Evolutionary conservation across 106 monocot genomes (phyloP).

Genomic region (Chionographis japonica): DNA sequence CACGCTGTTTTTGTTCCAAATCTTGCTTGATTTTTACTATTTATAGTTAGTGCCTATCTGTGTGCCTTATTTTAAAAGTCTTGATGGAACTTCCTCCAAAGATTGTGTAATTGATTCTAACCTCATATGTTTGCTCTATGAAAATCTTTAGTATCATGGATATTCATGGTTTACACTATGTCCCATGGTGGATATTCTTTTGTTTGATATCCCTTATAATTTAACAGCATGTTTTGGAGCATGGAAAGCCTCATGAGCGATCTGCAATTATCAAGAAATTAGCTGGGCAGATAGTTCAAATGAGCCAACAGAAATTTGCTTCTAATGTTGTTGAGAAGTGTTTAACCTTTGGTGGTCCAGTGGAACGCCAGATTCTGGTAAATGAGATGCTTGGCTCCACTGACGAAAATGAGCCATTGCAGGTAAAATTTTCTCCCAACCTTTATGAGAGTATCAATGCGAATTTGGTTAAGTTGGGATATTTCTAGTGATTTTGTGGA

Average conservation of each 20-base stretch:
- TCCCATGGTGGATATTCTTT: not conserved
- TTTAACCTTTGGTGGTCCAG: constrained; percentile 15
- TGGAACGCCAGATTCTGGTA: constrained; percentile 16
- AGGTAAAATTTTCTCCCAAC: not conserved
- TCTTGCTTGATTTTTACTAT: too few species aligned
- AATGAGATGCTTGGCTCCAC: constrained; percentile 24
- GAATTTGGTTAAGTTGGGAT: too few species aligned
- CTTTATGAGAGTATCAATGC: too few species aligned
- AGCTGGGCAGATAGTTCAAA: constrained; percentile 26
- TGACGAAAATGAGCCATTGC: constrained; percentile 28
- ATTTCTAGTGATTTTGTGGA: too few species aligned
- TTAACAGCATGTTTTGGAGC: constrained; percentile 26
- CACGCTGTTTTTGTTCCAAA: too few species aligned
- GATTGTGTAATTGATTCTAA: too few species aligned
- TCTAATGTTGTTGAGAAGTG: constrained; percentile 28
- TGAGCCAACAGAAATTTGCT: constrained; percentile 31
- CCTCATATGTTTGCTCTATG: too few species aligned
- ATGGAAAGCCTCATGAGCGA: constrained; percentile 25
- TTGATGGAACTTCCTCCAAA: too few species aligned
- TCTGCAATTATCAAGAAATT: constrained; percentile 18
- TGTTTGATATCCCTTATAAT: not conserved
- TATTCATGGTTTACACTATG: not conserved
- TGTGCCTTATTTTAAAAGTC: too few species aligned
- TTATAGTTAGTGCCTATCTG: too few species aligned
- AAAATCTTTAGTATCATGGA: too few species aligned